Evolutionary conservation across 805 yeast species (phyloP).

Genomic region (Lipomyces japonicus): DNA sequence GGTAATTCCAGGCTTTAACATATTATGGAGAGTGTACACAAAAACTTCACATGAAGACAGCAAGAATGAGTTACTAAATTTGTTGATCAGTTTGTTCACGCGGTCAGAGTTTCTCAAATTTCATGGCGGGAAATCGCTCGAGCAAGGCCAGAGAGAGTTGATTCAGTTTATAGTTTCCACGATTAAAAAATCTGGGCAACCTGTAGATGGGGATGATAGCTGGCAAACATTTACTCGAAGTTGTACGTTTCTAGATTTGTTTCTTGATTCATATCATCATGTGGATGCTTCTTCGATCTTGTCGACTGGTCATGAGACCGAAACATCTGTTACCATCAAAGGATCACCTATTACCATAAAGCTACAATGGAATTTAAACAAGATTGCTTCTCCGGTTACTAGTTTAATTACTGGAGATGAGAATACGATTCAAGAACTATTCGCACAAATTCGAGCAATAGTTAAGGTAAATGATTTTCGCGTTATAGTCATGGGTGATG

Average conservation of each 20-base stretch:
- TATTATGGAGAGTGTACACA: slow-evolving; percentile 15
- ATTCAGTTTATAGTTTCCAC: no score
- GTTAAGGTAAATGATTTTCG: slow-evolving; percentile 8
- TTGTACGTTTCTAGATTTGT: slow-evolving; percentile 9
- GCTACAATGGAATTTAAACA: slow-evolving; percentile 9
- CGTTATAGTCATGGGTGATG: slow-evolving; percentile 18
- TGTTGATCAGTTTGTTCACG: slow-evolving; percentile 3
- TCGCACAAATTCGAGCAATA: background rate
- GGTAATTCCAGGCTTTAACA: slow-evolving; percentile 10
- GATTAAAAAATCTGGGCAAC: no score
- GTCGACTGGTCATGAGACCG: background rate
- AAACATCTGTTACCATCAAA: background rate
- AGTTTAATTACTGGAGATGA: slow-evolving; percentile 5
- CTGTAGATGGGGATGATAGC: no score
- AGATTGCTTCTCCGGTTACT: background rate
- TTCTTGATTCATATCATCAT: slow-evolving; percentile 2
- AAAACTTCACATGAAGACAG: slow-evolving; percentile 4
- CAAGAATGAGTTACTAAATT: background rate
- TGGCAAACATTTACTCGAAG: slow-evolving; percentile 2
- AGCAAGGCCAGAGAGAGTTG: no score
- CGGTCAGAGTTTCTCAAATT: no score
- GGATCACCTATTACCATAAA: slow-evolving; percentile 10
- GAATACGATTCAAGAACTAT: slow-evolving; percentile 5
- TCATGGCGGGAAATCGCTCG: no score
- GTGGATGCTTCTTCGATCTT: background rate